phyloP scores from a whole-genome alignment of 1,284 basidiomycete genomes.

The Mycosarcoma mackinlayi region DNA sequence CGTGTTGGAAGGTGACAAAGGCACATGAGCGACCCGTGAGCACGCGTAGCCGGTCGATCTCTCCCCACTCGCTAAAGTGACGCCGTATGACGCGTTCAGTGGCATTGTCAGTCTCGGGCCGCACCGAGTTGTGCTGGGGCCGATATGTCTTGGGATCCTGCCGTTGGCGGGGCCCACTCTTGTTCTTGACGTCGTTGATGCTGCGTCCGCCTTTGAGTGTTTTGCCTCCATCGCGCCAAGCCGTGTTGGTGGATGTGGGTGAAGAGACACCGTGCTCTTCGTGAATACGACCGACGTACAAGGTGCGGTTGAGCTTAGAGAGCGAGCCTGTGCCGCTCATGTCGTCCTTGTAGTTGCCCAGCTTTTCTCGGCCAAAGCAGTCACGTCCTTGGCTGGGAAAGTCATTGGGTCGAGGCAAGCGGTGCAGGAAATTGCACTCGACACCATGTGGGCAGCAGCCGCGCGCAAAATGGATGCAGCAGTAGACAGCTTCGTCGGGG shows the following conservation, averaged over 20 bases:
- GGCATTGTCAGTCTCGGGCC: slow-evolving; percentile 45
- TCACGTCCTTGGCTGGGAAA: slow-evolving; percentile 92
- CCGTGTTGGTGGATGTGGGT: slow-evolving; percentile 36
- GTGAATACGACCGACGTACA: slow-evolving; percentile 89
- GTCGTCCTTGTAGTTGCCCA: slow-evolving; percentile 95
- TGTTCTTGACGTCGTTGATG: slow-evolving; percentile 29
- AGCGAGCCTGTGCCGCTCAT: slow-evolving; percentile 99
- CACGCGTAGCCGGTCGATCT: slow-evolving; percentile 90
- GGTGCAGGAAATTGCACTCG: slow-evolving; percentile 95
- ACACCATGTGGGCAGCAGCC: slow-evolving; percentile 96
- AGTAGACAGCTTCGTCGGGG: slow-evolving; percentile 80
- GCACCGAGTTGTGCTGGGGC: slow-evolving; percentile 48
- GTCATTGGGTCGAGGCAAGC: slow-evolving; percentile 74
- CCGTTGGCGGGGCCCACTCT: slow-evolving; percentile 18
- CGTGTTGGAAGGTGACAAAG: slow-evolving; percentile 92
- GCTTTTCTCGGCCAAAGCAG: slow-evolving; percentile 96
- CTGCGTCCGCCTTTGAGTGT: slow-evolving; percentile 55
- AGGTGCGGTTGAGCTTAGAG: slow-evolving; percentile 88
- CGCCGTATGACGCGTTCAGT: slow-evolving; percentile 61
- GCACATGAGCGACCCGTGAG: slow-evolving; percentile 93
- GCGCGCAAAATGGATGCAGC: slow-evolving; percentile 93
- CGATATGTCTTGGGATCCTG: slow-evolving; percentile 44
- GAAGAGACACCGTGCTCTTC: slow-evolving; percentile 58
- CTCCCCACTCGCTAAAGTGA: slow-evolving; percentile 98
- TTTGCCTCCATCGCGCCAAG: slow-evolving; percentile 56